Evolutionary conservation across 257 asterid genomes (phyloP).

Genomic region (Ajuga chamaepitys): DNA sequence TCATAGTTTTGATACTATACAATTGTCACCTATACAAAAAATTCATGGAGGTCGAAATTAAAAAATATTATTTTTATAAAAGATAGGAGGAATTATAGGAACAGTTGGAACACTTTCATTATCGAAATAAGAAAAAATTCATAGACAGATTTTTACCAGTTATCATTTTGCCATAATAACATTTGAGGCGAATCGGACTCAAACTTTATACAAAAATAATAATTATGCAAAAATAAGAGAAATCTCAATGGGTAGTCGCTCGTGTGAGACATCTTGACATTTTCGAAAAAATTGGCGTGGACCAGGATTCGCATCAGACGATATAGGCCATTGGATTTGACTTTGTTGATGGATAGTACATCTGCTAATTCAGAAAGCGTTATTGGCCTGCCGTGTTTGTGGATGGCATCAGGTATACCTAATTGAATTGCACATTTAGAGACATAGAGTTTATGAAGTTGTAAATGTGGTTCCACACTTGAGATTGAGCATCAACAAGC

Average conservation of each 20-base stretch:
- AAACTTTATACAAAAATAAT: no score
- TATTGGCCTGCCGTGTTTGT: conserved; percentile 8
- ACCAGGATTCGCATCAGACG: background rate
- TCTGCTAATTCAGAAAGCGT: background rate
- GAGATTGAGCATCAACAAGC: conserved; percentile 13
- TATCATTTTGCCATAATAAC: background rate
- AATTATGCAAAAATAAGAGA: no score
- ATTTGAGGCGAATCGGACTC: background rate
- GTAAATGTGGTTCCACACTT: conserved; percentile 8
- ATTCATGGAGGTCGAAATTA: no score
- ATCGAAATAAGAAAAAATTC: no score
- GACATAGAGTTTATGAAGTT: conserved; percentile 4
- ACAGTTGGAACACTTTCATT: background rate
- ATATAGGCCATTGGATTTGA: background rate
- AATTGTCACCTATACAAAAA: no score
- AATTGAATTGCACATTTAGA: conserved; percentile 9
- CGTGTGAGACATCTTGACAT: background rate
- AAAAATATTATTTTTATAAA: no score
- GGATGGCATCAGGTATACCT: conserved; percentile 12
- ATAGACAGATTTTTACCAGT: no score
- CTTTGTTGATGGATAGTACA: background rate
- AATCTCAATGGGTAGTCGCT: no score
- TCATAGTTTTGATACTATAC: no score
- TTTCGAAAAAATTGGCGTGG: background rate
- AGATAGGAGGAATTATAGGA: no score